Evolutionary conservation across 768 basidiomycete genomes (phyloP), one percentile per base, ranked within the genome.

Genomic region (Austroboletus festivus): DNA sequence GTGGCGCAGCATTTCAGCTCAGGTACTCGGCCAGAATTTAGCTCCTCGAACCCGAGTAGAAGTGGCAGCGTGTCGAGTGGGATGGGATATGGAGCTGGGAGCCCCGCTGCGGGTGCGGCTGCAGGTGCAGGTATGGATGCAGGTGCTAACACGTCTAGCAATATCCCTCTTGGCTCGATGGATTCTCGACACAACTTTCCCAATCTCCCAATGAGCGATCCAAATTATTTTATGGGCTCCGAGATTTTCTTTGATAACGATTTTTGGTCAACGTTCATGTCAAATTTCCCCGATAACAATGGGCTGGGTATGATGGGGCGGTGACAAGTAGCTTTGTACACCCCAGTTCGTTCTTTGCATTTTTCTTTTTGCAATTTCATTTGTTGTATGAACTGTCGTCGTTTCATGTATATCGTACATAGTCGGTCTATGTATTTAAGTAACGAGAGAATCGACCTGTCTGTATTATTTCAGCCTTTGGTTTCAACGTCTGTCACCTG

Each of bases 231-330:
- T 41, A 59, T 65, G 54, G 57, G 54, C 34, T 62, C 71, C 20
- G 71, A 76, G 48, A 56, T 73, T 41, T 71, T 76, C 48, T 63
- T 72, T 35, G 74, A 76, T 48, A 62, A 67, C 22, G 66, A 68
- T 9, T 76, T 75, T 51, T 75, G 74, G 74, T 59, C 68, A 19
- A 68, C 71, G 6, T 75, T 75, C 34, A 62, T 75, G 60, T 60
- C 60, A 13, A 71, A 67, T 45, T 50, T 71, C 42, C 44, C 62
- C 3, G 64, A 64, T 38, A 63, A 49, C 12, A 48, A 35, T 40
- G 47, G 52, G 51, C 49, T 51, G 41, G 33, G 20, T 30, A 49
- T 52, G 46, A 52, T 54, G 41, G 44, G 52, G 12, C 28, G 55
- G 8, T 55, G 38, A 46, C 12, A 13, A 20, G n/a, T 33, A 21